Base-by-base conservation (phyloP, 257 asterid species). In the Hygrophila difformis region DNA sequence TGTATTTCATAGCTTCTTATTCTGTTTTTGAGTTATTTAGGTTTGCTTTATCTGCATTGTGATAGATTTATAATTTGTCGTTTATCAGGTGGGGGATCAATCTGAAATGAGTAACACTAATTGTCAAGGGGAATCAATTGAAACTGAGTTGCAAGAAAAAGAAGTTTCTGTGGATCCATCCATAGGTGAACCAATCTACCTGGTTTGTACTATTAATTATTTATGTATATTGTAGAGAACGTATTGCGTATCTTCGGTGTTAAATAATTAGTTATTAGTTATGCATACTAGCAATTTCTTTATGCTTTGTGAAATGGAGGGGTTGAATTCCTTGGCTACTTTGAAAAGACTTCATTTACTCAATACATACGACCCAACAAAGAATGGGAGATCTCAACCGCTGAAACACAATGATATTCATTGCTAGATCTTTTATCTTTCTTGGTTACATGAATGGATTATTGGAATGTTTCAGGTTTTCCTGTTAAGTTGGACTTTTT, bases 171-270 rank as follows among this genome's bases (percentile, higher is more conserved):
- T 19, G 31, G 80, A 62, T 45, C 53, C 61, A 36, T 29, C 61
- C 23, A 44, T 52, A 56, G 92, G 93, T 77, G 51, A 80, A 55
- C 39, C 29, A 44, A 56, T 47, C 57, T 45, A 36, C 36, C n/a
- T 39, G 38, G 18, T 14, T 39, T 63, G 6, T 29, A 36, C 26
- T 39, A 10, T 43, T 26, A 26, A 38, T 55, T 9, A 44, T 20
- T 22, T 7, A 1, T 41, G 8, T 6, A 39, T 39, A 6, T 12
- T 39, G 12, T n/a, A 4, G 44, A 15, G 14, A 24, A n/a, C n/a
- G n/a, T n/a, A 3, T 26, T 26, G 31, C 31, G 7, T 26, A 3
- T 8, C 8, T 26, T 26, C 4, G 31, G 31, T 5, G 31, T 8
- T 26, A 8, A 26, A 26, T 3, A 26, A 3, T 26, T 3, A 26